Base-by-base conservation (phyloP, 192 early-diverging fungal genomes). In the Coemansia sp. region DNA sequence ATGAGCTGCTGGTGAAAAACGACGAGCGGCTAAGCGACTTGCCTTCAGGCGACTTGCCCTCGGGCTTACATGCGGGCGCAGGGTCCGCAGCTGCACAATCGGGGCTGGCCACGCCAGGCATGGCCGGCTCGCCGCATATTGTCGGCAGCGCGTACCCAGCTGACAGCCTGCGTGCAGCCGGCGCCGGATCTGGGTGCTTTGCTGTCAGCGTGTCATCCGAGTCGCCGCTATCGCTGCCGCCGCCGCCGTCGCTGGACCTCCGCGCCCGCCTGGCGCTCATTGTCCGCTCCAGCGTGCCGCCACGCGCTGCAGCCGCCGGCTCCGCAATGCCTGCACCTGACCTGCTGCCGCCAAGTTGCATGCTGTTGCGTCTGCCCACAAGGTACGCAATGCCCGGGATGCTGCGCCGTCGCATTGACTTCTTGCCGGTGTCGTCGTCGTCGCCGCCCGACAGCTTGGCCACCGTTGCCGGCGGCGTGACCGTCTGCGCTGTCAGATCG, bases 151-250 rank as follows among this genome's bases (percentile, higher is more conserved):
- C 36, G 53, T 23, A 8, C 19, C 47, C 57, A 50, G 46, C 43
- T 50, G 45, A 34, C 57, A 50, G 38, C 53, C 23, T 21, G 47
- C 28, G 8, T 41, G 54, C 25, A n/a, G 58, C 29, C 25, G 48
- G 27, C 30, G 48, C 40, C 17, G 30, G 28, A 14, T 25, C 48
- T 10, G 15, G 26, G 28, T 48, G 39, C 26, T 39, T 57, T 28
- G 60, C 43, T 23, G 62, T 63, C 32, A 76, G 53, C 23, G 73
- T 76, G 36, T 64, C 66, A 54, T 76, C 73, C 9, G 73, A 76
- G 47, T 76, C 73, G 4, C 56, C 60, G 7, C 56, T 59, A 22
- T 53, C 71, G 43, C 64, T 38, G 41, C 59, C 57, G 42, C 48
- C 57, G 55, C 50, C 45, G n/a, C 60, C 46, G 26, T n/a, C 34